Conservation (phyloP, 1,139 yeast species). For the Sugiyamaella castrensis region DNA sequence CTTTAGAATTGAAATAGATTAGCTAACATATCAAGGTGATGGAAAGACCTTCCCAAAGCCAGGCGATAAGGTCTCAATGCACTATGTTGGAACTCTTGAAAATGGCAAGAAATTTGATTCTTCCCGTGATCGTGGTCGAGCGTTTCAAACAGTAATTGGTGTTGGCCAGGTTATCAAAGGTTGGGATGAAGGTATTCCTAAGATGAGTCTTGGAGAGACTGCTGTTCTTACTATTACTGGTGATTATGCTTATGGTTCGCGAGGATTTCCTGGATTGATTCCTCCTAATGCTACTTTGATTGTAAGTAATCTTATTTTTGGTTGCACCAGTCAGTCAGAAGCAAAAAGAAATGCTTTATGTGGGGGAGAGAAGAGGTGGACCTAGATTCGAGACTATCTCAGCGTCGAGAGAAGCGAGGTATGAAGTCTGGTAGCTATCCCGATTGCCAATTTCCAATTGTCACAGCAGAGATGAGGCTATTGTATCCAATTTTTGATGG, state of each 20-base stretch:
- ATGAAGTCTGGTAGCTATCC: no score
- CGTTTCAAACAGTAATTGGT: constrained; percentile 90
- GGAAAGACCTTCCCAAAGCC: constrained; percentile 79
- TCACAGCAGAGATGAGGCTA: no score
- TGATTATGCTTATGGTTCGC: constrained; percentile 86
- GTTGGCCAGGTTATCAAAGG: constrained; percentile 95
- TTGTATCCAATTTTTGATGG: no score
- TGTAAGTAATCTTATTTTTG: constrained; percentile 25
- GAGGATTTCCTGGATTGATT: constrained; percentile 94
- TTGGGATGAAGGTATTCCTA: constrained; percentile 93
- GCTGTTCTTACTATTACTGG: constrained; percentile 92
- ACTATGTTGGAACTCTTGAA: constrained; percentile 92
- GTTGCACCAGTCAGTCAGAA: neutral
- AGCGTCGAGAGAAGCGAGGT: no score
- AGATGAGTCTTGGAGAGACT: constrained; percentile 87
- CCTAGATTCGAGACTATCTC: no score
- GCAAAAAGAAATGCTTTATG: no score
- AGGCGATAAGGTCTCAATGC: constrained; percentile 82
- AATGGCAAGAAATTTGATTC: constrained; percentile 95
- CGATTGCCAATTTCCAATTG: no score
- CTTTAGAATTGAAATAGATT: neutral
- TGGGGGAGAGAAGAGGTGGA: no score
- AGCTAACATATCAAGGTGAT: constrained; percentile 50
- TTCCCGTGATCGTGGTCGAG: constrained; percentile 88
- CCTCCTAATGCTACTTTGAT: constrained; percentile 94